A percentile compares a stretch with the other conserved stretches of the same genome.
These are phyloP conservation scores for Mycena galericulata DNA, from an alignment of 768 basidiomycete genomes.

Conservation along the genomic window DNA sequence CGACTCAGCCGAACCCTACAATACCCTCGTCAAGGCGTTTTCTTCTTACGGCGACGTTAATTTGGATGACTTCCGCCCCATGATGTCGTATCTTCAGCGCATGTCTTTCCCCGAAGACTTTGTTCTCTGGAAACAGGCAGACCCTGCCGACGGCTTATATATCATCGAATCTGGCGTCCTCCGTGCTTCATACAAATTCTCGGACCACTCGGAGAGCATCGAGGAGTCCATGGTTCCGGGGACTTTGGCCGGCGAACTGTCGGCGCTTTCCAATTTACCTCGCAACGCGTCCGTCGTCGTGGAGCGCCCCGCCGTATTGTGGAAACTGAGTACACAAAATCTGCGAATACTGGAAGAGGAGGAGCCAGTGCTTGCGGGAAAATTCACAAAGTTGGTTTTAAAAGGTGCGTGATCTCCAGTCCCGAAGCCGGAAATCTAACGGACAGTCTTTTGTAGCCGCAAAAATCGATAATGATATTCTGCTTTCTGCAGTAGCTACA, in stretches of 20 bases:
- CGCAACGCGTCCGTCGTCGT: slow-evolving; percentile 90
- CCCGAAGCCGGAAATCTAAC: neutral
- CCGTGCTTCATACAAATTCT: slow-evolving; percentile 85
- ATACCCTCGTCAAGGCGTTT: slow-evolving; percentile 84
- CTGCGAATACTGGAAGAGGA: slow-evolving; percentile 76
- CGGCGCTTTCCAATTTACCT: slow-evolving; percentile 80
- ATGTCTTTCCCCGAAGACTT: slow-evolving; percentile 65
- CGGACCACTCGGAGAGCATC: slow-evolving; percentile 71
- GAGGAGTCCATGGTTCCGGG: slow-evolving; percentile 96
- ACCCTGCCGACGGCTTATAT: slow-evolving; percentile 85
- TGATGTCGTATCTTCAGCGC: slow-evolving; percentile 80
- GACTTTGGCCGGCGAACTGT: slow-evolving; percentile 91
- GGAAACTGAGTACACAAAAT: slow-evolving; percentile 76
- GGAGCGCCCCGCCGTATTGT: slow-evolving; percentile 82
- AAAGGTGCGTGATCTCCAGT: slow-evolving; percentile 65
- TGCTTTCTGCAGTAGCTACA: slow-evolving; percentile 67
- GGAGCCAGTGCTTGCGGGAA: slow-evolving; percentile 71
- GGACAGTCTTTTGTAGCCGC: slow-evolving; percentile 54
- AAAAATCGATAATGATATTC: slow-evolving; percentile 71
- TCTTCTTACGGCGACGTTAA: slow-evolving; percentile 75
- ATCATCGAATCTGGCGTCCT: slow-evolving; percentile 90
- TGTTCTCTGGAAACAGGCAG: slow-evolving; percentile 83
- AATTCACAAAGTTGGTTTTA: slow-evolving; percentile 75
- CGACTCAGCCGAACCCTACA: slow-evolving; percentile 68
- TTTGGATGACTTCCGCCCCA: slow-evolving; percentile 66